These are phyloP conservation scores for Pleoardoris graminearum DNA, from an alignment of 2,329 filamentous ascomycete species.

Conservation along the genomic window DNA sequence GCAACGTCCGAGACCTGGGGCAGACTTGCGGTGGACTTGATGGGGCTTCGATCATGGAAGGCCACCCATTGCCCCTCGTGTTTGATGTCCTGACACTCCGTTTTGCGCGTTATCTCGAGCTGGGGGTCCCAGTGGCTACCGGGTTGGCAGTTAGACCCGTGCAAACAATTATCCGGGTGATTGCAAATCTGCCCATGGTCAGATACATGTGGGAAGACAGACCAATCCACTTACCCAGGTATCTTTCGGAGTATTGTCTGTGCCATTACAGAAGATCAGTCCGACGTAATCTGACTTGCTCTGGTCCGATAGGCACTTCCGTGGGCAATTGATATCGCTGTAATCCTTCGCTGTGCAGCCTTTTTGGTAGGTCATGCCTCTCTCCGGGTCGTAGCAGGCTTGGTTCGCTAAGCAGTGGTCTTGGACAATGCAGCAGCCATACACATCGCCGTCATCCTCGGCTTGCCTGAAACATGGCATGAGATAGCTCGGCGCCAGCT, in stretches of 20 bases:
- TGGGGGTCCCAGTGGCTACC: conserved; percentile 11
- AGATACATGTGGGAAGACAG: not conserved
- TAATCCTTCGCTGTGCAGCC: conserved; percentile 23
- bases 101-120: conserved; percentile 9
- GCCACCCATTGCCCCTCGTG: conserved; percentile 8
- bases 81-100: conserved; percentile 11
- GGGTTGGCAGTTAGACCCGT: not conserved
- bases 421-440: conserved; percentile 22
- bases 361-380: conserved; percentile 25
- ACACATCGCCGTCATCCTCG: not conserved
- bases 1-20: conserved; percentile 1
- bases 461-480: conserved; percentile 23
- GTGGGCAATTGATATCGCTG: conserved; percentile 18
- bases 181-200: conserved; percentile 17
- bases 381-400: conserved; percentile 19
- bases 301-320: conserved; percentile 21
- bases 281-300: conserved; percentile 19
- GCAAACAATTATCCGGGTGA: conserved; percentile 24
- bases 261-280: conserved; percentile 22
- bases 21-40: conserved; percentile 10
- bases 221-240: conserved; percentile 15
- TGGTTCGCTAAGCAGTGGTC: conserved; percentile 21
- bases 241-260: conserved; percentile 9
- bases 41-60: not conserved
- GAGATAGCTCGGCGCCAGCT: conserved; percentile 18